Evolutionary conservation across 179 eudicot species (phyloP), one percentile per base, ranked within the genome.

Genomic region (Beta lomatogona): DNA sequence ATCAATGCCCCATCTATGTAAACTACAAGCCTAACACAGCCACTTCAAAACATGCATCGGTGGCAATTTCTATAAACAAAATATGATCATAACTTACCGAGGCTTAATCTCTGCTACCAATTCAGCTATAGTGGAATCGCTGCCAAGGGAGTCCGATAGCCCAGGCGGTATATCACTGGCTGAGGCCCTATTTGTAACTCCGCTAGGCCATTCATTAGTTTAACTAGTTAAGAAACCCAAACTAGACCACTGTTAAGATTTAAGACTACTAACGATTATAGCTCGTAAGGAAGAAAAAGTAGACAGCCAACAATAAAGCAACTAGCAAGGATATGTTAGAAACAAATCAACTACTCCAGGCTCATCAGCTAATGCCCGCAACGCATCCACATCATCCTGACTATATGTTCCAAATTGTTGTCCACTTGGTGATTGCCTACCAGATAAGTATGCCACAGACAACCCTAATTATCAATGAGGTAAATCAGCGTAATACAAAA

Each of bases 131-230:
- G 83, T 89, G 52, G 89, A 85, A 86, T 91, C 95, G 59, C 85
- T 83, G 31, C 90, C 91, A 65, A 86, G 78, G 57, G 91, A 76
- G 80, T 88, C 92, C 28, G 88, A 88, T 21, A 89, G 75, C 75
- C 85, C 95, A 16, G 86, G 79, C 73, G 94, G 91, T 79, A 91
- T 48, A 81, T 91, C 97, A 82, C 91, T 53, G 45, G 92, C 74
- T 78, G 90, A 82, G 82, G 86, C 87, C 79, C 83, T 79, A 78
- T 92, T 89, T 48, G 90, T 91, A 79, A 96, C 79, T 66, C 97
- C 97, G 71, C 80, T 87, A 58, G 99, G 99, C 99, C 99, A 96
- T 85, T 96, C 98, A 86, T 94, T 96, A 90, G 99, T 96, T 84
- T 75, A 59, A 79, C 48, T 44, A 86, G 91, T 91, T 81, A 92